A percentile compares a stretch with the other conserved stretches of the same genome.
Evolutionary conservation across 768 basidiomycete species (phyloP).

Genomic region (Pleurotus ostreatus): DNA sequence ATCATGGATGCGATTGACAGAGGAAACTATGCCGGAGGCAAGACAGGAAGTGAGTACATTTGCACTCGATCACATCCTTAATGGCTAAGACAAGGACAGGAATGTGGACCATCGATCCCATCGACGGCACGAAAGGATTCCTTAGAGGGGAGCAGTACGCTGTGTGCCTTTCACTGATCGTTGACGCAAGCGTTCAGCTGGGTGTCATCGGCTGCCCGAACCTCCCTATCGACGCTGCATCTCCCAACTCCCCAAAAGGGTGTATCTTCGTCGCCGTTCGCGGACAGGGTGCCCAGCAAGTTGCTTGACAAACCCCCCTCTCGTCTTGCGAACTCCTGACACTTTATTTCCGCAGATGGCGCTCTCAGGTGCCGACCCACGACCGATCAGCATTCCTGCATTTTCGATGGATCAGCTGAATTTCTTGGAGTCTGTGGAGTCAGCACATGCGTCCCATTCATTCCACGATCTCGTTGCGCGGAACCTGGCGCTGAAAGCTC

Average conservation of each 20-base stretch:
- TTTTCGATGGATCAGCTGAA: slow-evolving; percentile 45
- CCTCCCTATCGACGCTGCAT: slow-evolving; percentile 52
- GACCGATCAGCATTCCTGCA: slow-evolving; percentile 49
- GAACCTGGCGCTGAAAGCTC: slow-evolving; percentile 58
- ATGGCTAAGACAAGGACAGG: slow-evolving; percentile 33
- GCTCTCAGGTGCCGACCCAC: slow-evolving; percentile 45
- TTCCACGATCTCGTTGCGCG: slow-evolving; percentile 74
- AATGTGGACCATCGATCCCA: slow-evolving; percentile 86
- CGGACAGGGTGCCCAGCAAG: slow-evolving; percentile 81
- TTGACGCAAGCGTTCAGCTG: slow-evolving; percentile 73
- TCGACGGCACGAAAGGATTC: slow-evolving; percentile 94
- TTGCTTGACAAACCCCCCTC: slow-evolving; percentile 18
- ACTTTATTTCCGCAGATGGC: slow-evolving; percentile 35
- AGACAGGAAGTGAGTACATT: slow-evolving; percentile 58
- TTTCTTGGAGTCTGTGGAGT: slow-evolving; percentile 91
- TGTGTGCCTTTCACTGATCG: slow-evolving; percentile 82
- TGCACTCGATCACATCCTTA: slow-evolving; percentile 1
- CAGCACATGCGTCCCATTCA: slow-evolving; percentile 85
- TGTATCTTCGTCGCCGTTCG: slow-evolving; percentile 85
- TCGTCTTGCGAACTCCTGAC: neutral
- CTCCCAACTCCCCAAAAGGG: slow-evolving; percentile 62
- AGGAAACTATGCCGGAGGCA: slow-evolving; percentile 72
- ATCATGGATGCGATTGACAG: slow-evolving; percentile 85
- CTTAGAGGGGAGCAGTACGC: slow-evolving; percentile 91
- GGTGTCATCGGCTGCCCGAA: slow-evolving; percentile 95